Conservation (phyloP, 225 moss, liverwort and hornwort species). For the Takakia lepidozioides region DNA sequence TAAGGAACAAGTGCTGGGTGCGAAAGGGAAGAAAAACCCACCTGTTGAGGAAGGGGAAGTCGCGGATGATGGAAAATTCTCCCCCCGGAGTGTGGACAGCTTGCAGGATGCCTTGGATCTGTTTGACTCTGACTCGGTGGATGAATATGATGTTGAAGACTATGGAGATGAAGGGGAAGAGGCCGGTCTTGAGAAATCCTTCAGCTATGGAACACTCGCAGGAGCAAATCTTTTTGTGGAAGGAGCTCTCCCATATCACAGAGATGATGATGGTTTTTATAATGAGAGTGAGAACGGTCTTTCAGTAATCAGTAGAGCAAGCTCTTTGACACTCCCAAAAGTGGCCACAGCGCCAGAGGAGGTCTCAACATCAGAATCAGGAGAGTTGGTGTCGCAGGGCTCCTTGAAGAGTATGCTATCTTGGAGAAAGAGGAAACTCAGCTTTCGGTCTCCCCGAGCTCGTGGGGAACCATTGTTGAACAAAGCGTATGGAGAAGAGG, state of each 20-base stretch:
- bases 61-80: slow-evolving; percentile 65
- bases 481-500: slow-evolving; percentile 96
- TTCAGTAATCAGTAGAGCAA: slow-evolving; percentile 63
- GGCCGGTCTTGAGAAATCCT: slow-evolving; percentile 52
- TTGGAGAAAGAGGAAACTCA: slow-evolving; percentile 89
- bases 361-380: slow-evolving; percentile 33
- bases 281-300: slow-evolving; percentile 39
- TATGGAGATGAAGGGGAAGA: slow-evolving; percentile 54
- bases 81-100: slow-evolving; percentile 77
- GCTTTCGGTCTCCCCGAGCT: slow-evolving; percentile 80
- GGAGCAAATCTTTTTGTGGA: slow-evolving; percentile 91
- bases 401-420: slow-evolving; percentile 66
- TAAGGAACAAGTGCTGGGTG: slow-evolving; percentile 35
- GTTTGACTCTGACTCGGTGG: slow-evolving; percentile 76
- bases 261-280: slow-evolving; percentile 36
- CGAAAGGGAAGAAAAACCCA: slow-evolving; percentile 41
- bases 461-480: slow-evolving; percentile 94
- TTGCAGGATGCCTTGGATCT: slow-evolving; percentile 64
- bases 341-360: slow-evolving; percentile 38
- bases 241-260: slow-evolving; percentile 83
- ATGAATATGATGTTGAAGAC: slow-evolving; percentile 63
- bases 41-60: slow-evolving; percentile 53
- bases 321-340: slow-evolving; percentile 48
- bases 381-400: slow-evolving; percentile 43
- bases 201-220: slow-evolving; percentile 90